Evolutionary conservation across 2,329 filamentous ascomycete species (phyloP), one percentile per base, ranked within the genome.

Genomic region (Cadophora sp.): DNA sequence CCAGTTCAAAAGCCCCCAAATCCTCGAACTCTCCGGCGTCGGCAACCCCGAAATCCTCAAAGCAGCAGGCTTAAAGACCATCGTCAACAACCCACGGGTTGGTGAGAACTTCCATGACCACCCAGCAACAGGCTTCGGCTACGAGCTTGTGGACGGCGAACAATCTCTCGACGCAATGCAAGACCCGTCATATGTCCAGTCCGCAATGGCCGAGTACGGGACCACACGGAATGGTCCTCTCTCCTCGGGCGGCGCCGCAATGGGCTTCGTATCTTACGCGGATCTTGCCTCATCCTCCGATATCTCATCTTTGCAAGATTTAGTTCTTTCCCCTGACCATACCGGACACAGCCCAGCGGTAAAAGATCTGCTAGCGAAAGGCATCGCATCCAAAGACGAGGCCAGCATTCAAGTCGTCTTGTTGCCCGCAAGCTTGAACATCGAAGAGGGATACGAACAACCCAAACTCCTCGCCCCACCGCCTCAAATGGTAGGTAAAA

Each of bases 11-110:
- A 67, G 73, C 3, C 77, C 78, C 8, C 74, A 78, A 61, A 65
- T 80, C 18, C 72, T 80, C 14, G 77, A 79, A 70, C 67, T 78
- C 16, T 79, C 78, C 8, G 78, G 78, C 14, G 73, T 79, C 14
- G 66, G 66, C 7, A 64, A 69, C 14, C 61, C 64, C n/a, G 53
- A 56, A 3, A 53, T 70, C 18, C 68, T 74, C 20, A 48, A 66
- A 11, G 48, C 27, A 20, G 65, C 65, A 3, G 70, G 71, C 5
- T 67, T 74, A 16, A 20, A 63, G 7, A 59, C 63, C 9, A 30
- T 68, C 3, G 62, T 70, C 13, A 48, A 65, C 13, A 72, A 72
- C 30, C 33, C 65, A 1, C 62, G 66, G 13, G 64, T 74, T 0
- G 71, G 72, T 14, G 72, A 71, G 48, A 71, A 72, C n/a, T 64